Percentiles rank a stretch among this genome's conserved stretches.
Conservation (phyloP, 768 basidiomycete genomes). For the Cyclocybe cylindracea region DNA sequence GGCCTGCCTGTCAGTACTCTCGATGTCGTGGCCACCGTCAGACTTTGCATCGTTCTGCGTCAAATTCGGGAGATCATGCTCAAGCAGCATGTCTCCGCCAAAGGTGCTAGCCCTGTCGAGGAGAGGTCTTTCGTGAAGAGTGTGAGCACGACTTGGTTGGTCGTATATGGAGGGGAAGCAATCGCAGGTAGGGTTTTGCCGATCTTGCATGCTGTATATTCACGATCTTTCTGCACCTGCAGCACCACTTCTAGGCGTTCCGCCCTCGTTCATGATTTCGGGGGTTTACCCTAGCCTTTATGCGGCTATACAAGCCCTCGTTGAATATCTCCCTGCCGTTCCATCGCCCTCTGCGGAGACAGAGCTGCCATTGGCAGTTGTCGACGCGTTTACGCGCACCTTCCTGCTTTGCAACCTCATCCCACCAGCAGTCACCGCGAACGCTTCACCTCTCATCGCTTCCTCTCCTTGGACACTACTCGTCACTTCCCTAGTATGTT, state of each 20-base stretch:
- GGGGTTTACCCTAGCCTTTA: slow-evolving; percentile 68
- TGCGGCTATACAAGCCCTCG: slow-evolving; percentile 56
- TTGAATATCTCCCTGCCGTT: slow-evolving; percentile 59
- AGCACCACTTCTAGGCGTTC: slow-evolving; percentile 65
- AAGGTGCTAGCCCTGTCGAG: slow-evolving; percentile 40
- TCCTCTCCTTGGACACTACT: slow-evolving; percentile 78
- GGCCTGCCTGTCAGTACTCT: slow-evolving; percentile 59
- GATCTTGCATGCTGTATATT: slow-evolving; percentile 1
- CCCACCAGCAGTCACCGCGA: slow-evolving; percentile 62
- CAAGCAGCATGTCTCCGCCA: slow-evolving; percentile 42
- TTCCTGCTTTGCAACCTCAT: slow-evolving; percentile 78
- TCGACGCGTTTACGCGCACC: slow-evolving; percentile 82
- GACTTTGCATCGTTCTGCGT: slow-evolving; percentile 69
- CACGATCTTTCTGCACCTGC: background rate
- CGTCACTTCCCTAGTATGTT: slow-evolving; percentile 67
- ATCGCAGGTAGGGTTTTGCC: slow-evolving; percentile 46
- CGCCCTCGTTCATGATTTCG: slow-evolving; percentile 82
- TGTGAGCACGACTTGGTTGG: slow-evolving; percentile 55
- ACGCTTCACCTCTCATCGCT: slow-evolving; percentile 50
- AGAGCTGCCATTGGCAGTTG: slow-evolving; percentile 71
- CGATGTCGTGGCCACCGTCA: slow-evolving; percentile 66
- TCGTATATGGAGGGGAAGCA: slow-evolving; percentile 82
- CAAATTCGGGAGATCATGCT: slow-evolving; percentile 55
- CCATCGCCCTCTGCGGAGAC: slow-evolving; percentile 51
- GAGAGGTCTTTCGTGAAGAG: slow-evolving; percentile 59